phyloP scores from a whole-genome alignment of 2,329 filamentous ascomycete genomes.

The Alternaria gansuensis region DNA sequence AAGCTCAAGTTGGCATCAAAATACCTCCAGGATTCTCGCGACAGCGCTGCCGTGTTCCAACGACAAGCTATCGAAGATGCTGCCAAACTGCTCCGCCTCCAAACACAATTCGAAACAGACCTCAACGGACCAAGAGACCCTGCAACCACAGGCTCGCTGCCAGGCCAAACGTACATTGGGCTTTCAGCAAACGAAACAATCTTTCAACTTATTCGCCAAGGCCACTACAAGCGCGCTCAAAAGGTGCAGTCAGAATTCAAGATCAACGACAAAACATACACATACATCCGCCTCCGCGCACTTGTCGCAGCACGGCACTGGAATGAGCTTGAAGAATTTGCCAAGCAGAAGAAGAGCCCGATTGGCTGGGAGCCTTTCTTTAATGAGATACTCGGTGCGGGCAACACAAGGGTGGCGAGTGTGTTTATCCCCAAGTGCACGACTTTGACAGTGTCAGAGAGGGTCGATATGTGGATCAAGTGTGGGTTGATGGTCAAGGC shows the following conservation, averaged over 20 bases:
- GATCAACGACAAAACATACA: slow-evolving; percentile 86
- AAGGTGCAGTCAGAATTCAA: slow-evolving; percentile 94
- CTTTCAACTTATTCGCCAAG: slow-evolving; percentile 83
- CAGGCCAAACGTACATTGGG: slow-evolving; percentile 71
- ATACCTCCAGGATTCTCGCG: slow-evolving; percentile 83
- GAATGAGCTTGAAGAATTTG: slow-evolving; percentile 88
- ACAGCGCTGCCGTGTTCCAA: slow-evolving; percentile 74
- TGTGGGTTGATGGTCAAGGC: slow-evolving; percentile 90
- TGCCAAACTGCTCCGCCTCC: slow-evolving; percentile 79
- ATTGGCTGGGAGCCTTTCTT: slow-evolving; percentile 99
- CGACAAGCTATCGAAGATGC: slow-evolving; percentile 81
- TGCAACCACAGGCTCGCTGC: slow-evolving; percentile 20
- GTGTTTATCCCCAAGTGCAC: slow-evolving; percentile 90
- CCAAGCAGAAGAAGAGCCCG: slow-evolving; percentile 79
- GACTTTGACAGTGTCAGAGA: slow-evolving; percentile 70
- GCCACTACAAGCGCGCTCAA: slow-evolving; percentile 83
- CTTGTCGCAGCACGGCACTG: slow-evolving; percentile 90
- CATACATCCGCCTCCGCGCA: slow-evolving; percentile 86
- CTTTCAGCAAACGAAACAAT: slow-evolving; percentile 91
- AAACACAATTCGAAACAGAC: slow-evolving; percentile 87
- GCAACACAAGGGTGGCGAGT: slow-evolving; percentile 85
- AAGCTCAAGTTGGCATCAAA: slow-evolving; percentile 89
- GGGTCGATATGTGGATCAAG: slow-evolving; percentile 94
- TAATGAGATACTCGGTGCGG: slow-evolving; percentile 85
- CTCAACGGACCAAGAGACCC: slow-evolving; percentile 65